phyloP scores from a whole-genome alignment of 129 eudicot species.

The Escallonia rubra region DNA sequence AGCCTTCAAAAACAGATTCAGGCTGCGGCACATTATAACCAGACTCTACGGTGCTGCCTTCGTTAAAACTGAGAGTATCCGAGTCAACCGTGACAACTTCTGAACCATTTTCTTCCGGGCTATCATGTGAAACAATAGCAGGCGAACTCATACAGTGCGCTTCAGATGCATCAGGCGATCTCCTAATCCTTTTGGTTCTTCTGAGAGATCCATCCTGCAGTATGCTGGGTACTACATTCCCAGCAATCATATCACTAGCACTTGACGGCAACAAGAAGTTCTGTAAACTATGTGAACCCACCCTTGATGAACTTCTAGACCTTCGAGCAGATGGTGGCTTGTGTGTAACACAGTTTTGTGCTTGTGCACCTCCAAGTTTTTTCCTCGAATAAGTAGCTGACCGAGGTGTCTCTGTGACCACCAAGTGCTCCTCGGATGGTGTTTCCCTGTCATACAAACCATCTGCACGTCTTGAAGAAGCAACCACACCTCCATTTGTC shows the following conservation, averaged over 20 bases:
- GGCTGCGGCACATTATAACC: slow-evolving; percentile 32
- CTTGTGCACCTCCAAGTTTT: slow-evolving; percentile 35
- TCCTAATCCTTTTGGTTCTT: slow-evolving; percentile 57
- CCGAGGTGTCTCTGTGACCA: slow-evolving; percentile 22
- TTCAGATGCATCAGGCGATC: slow-evolving; percentile 44
- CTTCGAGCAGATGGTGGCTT: slow-evolving; percentile 43
- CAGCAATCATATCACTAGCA: slow-evolving; percentile 25
- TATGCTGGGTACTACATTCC: slow-evolving; percentile 22
- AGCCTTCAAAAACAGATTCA: slow-evolving; percentile 31
- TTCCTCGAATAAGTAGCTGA: slow-evolving; percentile 45
- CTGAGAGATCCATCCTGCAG: slow-evolving; percentile 41
- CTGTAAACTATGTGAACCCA: slow-evolving; percentile 32
- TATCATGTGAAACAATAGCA: slow-evolving; percentile 37
- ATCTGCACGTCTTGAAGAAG: slow-evolving; percentile 27
- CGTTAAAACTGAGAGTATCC: slow-evolving; percentile 45
- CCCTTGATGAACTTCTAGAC: slow-evolving; percentile 58
- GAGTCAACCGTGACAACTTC: slow-evolving; percentile 52
- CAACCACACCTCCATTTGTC: slow-evolving; percentile 33
- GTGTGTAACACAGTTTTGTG: slow-evolving; percentile 15
- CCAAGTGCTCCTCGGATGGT: slow-evolving; percentile 25
- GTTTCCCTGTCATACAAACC: slow-evolving; percentile 25
- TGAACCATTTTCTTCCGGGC: slow-evolving; percentile 58
- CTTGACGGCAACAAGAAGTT: slow-evolving; percentile 15
- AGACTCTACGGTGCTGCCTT: slow-evolving; percentile 52
- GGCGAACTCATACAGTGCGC: slow-evolving; percentile 21